These are phyloP conservation scores for Herpotrichia juniperi DNA, from an alignment of 2,329 filamentous ascomycete genomes.

Conservation along the genomic window DNA sequence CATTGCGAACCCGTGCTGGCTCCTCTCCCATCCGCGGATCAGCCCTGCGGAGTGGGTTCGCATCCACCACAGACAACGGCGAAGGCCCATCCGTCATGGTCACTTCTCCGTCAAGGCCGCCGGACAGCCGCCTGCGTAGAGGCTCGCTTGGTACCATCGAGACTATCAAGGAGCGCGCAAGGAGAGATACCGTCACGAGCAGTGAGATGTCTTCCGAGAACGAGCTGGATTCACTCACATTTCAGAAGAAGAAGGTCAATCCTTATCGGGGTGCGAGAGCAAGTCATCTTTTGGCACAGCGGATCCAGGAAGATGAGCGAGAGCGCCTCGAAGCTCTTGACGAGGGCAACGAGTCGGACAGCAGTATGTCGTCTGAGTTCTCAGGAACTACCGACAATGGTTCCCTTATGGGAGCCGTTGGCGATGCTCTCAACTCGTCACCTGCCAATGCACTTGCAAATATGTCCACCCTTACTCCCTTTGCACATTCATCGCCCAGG, in stretches of 20 bases:
- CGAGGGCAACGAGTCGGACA: constrained; percentile 47
- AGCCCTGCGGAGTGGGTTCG: constrained; percentile 62
- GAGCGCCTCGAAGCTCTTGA: constrained; percentile 49
- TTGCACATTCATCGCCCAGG: constrained; percentile 63
- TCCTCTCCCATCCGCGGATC: constrained; percentile 74
- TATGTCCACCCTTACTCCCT: constrained; percentile 50
- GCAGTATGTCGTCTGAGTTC: constrained; percentile 48
- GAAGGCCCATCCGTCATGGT: constrained; percentile 60
- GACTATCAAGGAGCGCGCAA: constrained; percentile 70
- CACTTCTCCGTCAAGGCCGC: constrained; percentile 60
- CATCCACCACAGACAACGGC: constrained; percentile 50
- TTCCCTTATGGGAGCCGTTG: constrained; percentile 71
- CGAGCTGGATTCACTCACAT: constrained; percentile 72
- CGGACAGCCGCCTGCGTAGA: constrained; percentile 59
- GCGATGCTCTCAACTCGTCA: constrained; percentile 63
- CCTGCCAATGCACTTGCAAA: constrained; percentile 52
- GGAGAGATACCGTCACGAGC: constrained; percentile 79
- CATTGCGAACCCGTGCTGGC: constrained; percentile 80
- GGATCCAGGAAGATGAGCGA: constrained; percentile 57
- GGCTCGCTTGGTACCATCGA: constrained; percentile 76
- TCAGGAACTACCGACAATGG: constrained; percentile 63
- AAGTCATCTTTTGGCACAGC: constrained; percentile 59
- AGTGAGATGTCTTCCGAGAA: constrained; percentile 85
- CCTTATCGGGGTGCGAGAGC: constrained; percentile 62
- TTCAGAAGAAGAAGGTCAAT: constrained; percentile 68